Evolutionary conservation across 2,329 filamentous ascomycete genomes (phyloP), one percentile per base, ranked within the genome.

Genomic region (Monilinia fructigena): DNA sequence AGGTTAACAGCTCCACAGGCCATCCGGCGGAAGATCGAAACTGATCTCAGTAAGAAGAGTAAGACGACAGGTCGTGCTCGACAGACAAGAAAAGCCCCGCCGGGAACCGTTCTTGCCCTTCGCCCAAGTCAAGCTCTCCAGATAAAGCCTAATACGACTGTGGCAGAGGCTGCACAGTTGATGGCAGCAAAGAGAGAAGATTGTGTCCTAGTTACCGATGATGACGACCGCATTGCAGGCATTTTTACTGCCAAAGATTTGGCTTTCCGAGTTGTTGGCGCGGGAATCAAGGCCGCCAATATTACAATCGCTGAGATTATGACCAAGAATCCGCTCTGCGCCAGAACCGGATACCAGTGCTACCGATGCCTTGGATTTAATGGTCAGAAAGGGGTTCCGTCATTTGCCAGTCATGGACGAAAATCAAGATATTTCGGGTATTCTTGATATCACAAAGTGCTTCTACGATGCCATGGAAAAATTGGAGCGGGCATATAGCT

Each of bases 401-500:
- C 95, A 99, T 82, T 80, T 99, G 76, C 95, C 95, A 3, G 95
- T 99, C 71, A 99, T 99, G 95, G 95, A 99, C 79, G 95, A 99
- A 82, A 98, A 99, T 79, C 95, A 99, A 80, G 94, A 99, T 76
- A 99, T 99, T 70, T 96, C 93, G 10, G 95, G 95, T 82, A 93
- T 99, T 72, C 82, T 99, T 65, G 95, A 99, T 79, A 99, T 99
- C 74, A 99, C 95, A 66, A 99, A 98, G 80, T 99, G 95, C 80
- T 99, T 99, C 80, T 99, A 99, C 80, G 95, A 99, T 80, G 95
- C 95, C 54, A 99, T 99, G 95, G 95, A 99, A 83, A 99, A 99
- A 83, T 82, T 99, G 68, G 95, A 99, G 82, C 90, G 95, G 62
- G 95, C 95, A 61, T 99, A 99, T 78, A 93, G 92, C 71, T 98